Conservation (phyloP, 768 basidiomycete genomes). For the Exidia glandulosa region DNA sequence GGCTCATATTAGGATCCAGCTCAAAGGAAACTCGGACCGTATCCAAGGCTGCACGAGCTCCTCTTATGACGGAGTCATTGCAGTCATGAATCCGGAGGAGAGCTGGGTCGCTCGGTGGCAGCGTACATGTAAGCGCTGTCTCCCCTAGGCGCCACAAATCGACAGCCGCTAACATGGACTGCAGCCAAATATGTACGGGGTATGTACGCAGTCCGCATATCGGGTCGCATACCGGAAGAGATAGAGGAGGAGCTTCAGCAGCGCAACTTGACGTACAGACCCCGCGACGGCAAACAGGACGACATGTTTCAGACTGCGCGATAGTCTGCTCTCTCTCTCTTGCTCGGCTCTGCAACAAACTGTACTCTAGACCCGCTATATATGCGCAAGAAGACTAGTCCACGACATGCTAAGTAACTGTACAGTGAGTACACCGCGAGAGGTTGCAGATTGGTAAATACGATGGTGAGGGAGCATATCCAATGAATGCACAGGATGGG, state of each 20-base stretch:
- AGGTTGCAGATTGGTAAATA: neutral
- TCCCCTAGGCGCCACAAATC: neutral
- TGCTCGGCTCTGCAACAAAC: too few species aligned
- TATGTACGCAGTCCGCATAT: slow-evolving; percentile 87
- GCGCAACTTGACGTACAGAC: slow-evolving; percentile 74
- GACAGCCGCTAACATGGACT: neutral
- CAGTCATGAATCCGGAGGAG: slow-evolving; percentile 71
- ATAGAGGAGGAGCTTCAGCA: slow-evolving; percentile 70
- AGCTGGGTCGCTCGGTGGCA: slow-evolving; percentile 99
- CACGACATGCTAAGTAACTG: neutral
- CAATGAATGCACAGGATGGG: neutral
- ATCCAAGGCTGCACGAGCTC: slow-evolving; percentile 82
- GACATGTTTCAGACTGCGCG: neutral
- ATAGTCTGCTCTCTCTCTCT: neutral
- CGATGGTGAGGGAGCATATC: neutral
- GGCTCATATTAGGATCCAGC: slow-evolving; percentile 36
- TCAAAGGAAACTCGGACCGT: slow-evolving; percentile 79
- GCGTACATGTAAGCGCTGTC: slow-evolving; percentile 51
- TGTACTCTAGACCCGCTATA: neutral
- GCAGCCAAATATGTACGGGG: slow-evolving; percentile 84
- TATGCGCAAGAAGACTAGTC: neutral
- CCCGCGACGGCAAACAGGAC: slow-evolving; percentile 38
- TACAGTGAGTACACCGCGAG: neutral
- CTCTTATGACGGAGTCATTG: slow-evolving; percentile 86
- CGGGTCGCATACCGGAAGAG: slow-evolving; percentile 75